These are phyloP conservation scores for Amaranthus tricolor DNA, from an alignment of 179 eudicot genomes.

Conservation along the genomic window DNA sequence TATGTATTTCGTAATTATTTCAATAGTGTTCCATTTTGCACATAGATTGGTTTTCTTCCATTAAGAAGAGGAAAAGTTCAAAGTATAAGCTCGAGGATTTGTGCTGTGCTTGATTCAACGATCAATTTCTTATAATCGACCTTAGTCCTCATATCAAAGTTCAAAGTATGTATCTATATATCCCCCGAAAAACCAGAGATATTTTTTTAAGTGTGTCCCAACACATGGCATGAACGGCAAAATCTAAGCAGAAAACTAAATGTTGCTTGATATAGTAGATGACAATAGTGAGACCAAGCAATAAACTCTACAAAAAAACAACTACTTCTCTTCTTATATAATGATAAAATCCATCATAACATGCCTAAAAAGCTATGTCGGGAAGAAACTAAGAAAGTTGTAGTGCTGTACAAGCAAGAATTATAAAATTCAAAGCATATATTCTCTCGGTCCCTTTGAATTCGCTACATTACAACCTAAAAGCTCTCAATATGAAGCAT, in stretches of 20 bases:
- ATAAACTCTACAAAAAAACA: too few species aligned
- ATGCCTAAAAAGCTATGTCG: too few species aligned
- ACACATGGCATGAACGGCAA: constrained; percentile 3
- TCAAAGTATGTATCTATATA: neutral
- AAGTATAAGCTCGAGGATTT: too few species aligned
- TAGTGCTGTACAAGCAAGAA: too few species aligned
- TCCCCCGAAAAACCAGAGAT: neutral
- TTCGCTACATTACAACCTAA: neutral
- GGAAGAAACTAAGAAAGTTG: too few species aligned
- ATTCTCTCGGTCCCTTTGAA: neutral
- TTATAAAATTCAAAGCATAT: too few species aligned
- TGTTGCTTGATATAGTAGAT: neutral
- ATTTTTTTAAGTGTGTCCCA: neutral
- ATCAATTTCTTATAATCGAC: too few species aligned
- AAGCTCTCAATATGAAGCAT: neutral
- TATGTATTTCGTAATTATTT: neutral
- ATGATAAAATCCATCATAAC: too few species aligned
- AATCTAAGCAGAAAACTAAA: neutral
- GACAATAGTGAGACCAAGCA: too few species aligned
- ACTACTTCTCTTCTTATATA: too few species aligned
- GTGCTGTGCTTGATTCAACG: too few species aligned
- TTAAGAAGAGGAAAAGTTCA: neutral
- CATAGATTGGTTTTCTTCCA: neutral
- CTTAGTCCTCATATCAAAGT: too few species aligned
- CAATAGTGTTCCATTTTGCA: neutral